A percentile compares a stretch with the other conserved stretches of the same genome.
phyloP scores from a whole-genome alignment of 2,329 filamentous ascomycete species.

The Penicillium thymicola region DNA sequence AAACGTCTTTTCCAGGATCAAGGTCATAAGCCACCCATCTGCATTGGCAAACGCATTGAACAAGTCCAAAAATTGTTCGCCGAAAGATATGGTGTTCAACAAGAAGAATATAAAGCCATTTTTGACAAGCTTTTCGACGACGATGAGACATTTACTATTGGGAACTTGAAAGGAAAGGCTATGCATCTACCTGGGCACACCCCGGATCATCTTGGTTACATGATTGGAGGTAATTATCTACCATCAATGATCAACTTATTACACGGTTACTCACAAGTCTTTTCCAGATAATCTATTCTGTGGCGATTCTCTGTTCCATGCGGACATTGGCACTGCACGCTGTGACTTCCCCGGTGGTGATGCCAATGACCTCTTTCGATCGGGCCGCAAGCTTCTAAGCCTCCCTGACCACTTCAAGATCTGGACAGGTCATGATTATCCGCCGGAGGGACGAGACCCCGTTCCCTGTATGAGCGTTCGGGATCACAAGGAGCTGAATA shows the following conservation, averaged over 20 bases:
- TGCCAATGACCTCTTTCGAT: slow-evolving; percentile 45
- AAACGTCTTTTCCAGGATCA: slow-evolving; percentile 38
- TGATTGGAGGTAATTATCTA: slow-evolving; percentile 44
- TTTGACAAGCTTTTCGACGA: slow-evolving; percentile 58
- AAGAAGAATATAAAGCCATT: slow-evolving; percentile 44
- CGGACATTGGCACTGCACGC: slow-evolving; percentile 52
- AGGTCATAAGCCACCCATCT: slow-evolving; percentile 44
- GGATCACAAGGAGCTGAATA: slow-evolving; percentile 49
- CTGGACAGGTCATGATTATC: slow-evolving; percentile 58
- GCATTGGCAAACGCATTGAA: slow-evolving; percentile 57
- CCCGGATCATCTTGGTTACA: slow-evolving; percentile 61
- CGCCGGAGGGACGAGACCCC: slow-evolving; percentile 38
- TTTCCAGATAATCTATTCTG: slow-evolving; percentile 49
- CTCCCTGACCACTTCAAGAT: slow-evolving; percentile 48
- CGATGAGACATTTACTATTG: slow-evolving; percentile 54
- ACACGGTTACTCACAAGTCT: not conserved
- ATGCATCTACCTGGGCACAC: slow-evolving; percentile 63
- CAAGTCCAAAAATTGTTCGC: slow-evolving; percentile 55
- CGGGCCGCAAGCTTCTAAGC: slow-evolving; percentile 43
- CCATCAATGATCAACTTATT: too few species aligned
- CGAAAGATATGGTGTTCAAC: slow-evolving; percentile 48
- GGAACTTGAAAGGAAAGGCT: slow-evolving; percentile 47
- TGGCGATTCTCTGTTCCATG: slow-evolving; percentile 54
- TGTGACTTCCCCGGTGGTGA: slow-evolving; percentile 56
- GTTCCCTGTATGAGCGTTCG: slow-evolving; percentile 46